A percentile compares a stretch with the other conserved stretches of the same genome.
Conservation (phyloP, 176 grass and related monocot genomes). For the Pontederia paniculata region DNA sequence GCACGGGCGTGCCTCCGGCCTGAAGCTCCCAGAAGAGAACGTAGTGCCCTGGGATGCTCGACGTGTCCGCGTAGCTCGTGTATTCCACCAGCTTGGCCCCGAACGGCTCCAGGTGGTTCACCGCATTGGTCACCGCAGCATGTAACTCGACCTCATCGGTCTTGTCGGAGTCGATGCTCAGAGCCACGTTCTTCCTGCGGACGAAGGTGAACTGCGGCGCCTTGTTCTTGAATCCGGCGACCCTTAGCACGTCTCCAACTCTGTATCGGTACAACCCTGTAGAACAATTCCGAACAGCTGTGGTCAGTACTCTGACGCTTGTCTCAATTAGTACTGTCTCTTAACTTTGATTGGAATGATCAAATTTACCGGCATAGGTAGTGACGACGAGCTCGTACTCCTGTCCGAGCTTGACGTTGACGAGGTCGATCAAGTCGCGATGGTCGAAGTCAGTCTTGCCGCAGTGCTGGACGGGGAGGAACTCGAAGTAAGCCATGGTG, state of each 20-base stretch:
- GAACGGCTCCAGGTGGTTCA: conserved; percentile 36
- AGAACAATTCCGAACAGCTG: background rate
- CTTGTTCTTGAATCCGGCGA: conserved; percentile 56
- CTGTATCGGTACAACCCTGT: conserved; percentile 77
- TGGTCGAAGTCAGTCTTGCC: conserved; percentile 19
- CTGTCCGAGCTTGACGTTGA: conserved; percentile 40
- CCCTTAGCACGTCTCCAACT: conserved; percentile 68
- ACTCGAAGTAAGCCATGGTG: conserved; percentile 95
- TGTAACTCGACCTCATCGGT: conserved; percentile 82
- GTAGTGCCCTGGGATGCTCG: conserved; percentile 53
- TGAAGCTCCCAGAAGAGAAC: conserved; percentile 72
- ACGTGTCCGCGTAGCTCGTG: conserved; percentile 54
- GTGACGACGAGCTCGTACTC: conserved; percentile 69
- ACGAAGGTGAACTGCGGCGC: conserved; percentile 73
- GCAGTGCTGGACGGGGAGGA: conserved; percentile 30
- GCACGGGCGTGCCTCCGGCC: background rate
- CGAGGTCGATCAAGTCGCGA: conserved; percentile 39
- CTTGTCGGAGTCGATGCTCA: conserved; percentile 66
- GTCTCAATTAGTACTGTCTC: background rate
- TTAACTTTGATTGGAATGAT: background rate
- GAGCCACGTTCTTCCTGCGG: conserved; percentile 56
- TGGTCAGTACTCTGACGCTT: background rate
- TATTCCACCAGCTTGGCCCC: conserved; percentile 56
- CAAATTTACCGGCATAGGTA: conserved; percentile 37
- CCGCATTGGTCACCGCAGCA: conserved; percentile 38